Evolutionary conservation across 352 stramenopile genomes (phyloP).

Genomic region (Pythium sukuiense): DNA sequence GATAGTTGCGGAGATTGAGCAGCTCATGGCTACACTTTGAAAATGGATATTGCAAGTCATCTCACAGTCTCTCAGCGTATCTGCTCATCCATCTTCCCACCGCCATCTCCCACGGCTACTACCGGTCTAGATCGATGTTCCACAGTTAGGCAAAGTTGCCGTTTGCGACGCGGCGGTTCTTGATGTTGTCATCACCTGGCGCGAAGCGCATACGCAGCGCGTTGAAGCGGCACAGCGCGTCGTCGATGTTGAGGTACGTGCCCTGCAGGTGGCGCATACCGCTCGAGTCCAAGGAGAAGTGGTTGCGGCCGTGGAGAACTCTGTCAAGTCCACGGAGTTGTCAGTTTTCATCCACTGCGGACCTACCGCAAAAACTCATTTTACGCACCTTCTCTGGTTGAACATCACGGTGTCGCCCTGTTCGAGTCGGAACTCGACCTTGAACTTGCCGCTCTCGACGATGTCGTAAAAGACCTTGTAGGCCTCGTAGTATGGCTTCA

Average conservation of each 20-base stretch:
- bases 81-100: too few relatives aligned
- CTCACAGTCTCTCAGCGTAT: too few relatives aligned
- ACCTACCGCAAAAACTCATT: too few relatives aligned
- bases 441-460: conserved; percentile 68
- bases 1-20: neutral
- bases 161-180: conserved; percentile 72
- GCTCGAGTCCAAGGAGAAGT: conserved; percentile 68
- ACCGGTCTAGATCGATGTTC: neutral
- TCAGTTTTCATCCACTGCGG: too few relatives aligned
- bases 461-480: conserved; percentile 82
- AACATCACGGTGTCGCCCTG: conserved; percentile 84
- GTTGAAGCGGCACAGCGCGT: conserved; percentile 84
- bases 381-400: conserved; percentile 83
- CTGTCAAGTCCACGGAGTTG: conserved; percentile 29
- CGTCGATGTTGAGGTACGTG: conserved; percentile 88
- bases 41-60: neutral
- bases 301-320: conserved; percentile 76
- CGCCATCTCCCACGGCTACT: neutral
- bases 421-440: conserved; percentile 77
- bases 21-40: neutral
- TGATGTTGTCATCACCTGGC: conserved; percentile 35
- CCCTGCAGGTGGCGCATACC: conserved; percentile 81
- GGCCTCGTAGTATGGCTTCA: conserved; percentile 78
- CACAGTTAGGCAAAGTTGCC: conserved; percentile 60
- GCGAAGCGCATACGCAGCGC: conserved; percentile 62